A percentile compares a stretch with the other conserved stretches of the same genome.
These are phyloP conservation scores for Penicillium psychrofluorescens DNA, from an alignment of 495 filamentous ascomycete genomes.

Conservation along the genomic window DNA sequence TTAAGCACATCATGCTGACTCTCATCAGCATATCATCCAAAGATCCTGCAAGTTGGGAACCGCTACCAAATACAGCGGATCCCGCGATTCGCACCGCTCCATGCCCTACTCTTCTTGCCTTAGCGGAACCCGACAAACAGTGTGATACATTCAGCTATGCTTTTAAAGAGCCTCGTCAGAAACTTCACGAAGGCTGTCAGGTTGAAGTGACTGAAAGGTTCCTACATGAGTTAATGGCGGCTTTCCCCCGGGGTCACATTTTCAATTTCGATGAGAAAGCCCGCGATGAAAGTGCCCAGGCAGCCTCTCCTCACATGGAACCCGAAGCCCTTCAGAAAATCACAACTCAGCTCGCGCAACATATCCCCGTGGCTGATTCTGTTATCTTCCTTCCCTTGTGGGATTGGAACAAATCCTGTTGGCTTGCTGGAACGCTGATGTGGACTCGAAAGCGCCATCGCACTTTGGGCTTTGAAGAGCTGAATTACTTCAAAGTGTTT, in stretches of 20 bases:
- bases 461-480: slow-evolving; percentile 34
- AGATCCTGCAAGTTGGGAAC: slow-evolving; percentile 16
- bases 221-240: slow-evolving; percentile 16
- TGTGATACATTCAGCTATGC: slow-evolving; percentile 11
- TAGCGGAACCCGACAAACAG: neutral
- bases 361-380: slow-evolving; percentile 45
- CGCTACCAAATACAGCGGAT: slow-evolving; percentile 11
- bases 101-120: slow-evolving; percentile 9
- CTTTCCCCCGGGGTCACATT: slow-evolving; percentile 23
- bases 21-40: slow-evolving; percentile 6
- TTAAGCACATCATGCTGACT: too few species aligned
- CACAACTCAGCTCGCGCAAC: slow-evolving; percentile 3
- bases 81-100: slow-evolving; percentile 10
- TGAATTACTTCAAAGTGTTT: slow-evolving; percentile 51
- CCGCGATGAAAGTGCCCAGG: neutral
- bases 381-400: slow-evolving; percentile 55
- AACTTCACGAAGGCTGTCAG: neutral
- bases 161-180: neutral
- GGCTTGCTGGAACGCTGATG: slow-evolving; percentile 53
- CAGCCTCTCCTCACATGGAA: neutral
- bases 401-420: slow-evolving; percentile 52
- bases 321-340: slow-evolving; percentile 3
- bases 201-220: slow-evolving; percentile 11
- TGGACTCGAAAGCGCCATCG: slow-evolving; percentile 47
- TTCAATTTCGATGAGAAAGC: slow-evolving; percentile 8